Conservation (phyloP, 176 grass and related monocot species). For the Zea mays region Zm-B73-REFERENCE-NAM-5.0 NC_050098.1:1847501-1848000, state of each 20-base stretch:
- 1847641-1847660: not conserved
- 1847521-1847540: constrained; percentile 1
- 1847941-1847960: constrained; percentile 7
- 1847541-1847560: constrained; percentile 20
- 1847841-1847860: constrained; percentile 10
- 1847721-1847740: not conserved
- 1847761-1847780: constrained; percentile 4
- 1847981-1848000: constrained; percentile 30
- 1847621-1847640: constrained; percentile 83
- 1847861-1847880: not conserved
- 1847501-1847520: constrained; percentile 39
- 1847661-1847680: not conserved
- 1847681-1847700: not conserved
- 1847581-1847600: constrained; percentile 96
- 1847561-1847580: constrained; percentile 34
- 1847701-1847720: not conserved
- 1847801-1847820: constrained; percentile 15
- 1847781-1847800: constrained; percentile 5
- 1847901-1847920: constrained; percentile 17
- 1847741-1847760: not conserved
- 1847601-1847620: constrained; percentile 92
- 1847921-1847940: constrained; percentile 12
- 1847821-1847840: constrained; percentile 7
- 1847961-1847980: not conserved
- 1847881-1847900: constrained; percentile 14